These are phyloP conservation scores for Calonectria crousiana DNA, from an alignment of 2,329 filamentous ascomycete species.

Conservation along the genomic window DNA sequence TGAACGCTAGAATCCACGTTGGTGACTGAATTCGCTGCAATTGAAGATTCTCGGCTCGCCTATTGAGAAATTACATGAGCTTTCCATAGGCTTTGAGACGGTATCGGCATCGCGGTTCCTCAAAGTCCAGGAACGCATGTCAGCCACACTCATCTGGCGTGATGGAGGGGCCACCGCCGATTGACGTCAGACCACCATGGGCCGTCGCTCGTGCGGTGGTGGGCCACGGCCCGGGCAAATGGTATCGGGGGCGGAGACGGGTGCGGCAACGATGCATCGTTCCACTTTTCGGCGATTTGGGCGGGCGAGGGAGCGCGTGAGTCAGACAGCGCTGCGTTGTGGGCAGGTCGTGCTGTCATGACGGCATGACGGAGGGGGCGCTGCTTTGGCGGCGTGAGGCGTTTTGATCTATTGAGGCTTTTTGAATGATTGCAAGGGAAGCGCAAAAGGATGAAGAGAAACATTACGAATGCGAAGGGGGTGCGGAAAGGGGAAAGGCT, in stretches of 20 bases:
- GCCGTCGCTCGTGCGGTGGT: slow-evolving; percentile 38
- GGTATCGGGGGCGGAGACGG: slow-evolving; percentile 11
- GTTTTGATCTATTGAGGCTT: background rate
- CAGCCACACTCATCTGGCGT: slow-evolving; percentile 37
- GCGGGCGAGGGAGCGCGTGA: slow-evolving; percentile 3
- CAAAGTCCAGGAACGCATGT: slow-evolving; percentile 24
- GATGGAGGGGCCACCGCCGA: slow-evolving; percentile 23
- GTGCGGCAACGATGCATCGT: slow-evolving; percentile 6
- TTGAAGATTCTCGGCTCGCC: background rate
- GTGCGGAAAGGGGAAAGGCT: background rate
- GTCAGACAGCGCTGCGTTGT: background rate
- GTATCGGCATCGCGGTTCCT: background rate
- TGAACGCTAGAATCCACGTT: background rate
- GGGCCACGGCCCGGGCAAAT: slow-evolving; percentile 18
- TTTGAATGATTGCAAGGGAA: background rate
- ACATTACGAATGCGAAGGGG: background rate
- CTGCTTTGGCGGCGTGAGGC: background rate
- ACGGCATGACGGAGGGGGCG: background rate
- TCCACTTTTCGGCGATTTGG: slow-evolving; percentile 24
- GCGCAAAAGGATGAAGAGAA: background rate
- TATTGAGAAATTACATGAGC: background rate
- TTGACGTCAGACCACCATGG: slow-evolving; percentile 41
- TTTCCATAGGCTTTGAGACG: background rate
- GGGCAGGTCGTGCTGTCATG: slow-evolving; percentile 32
- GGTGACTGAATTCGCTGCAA: background rate